phyloP scores from a whole-genome alignment of 768 basidiomycete genomes.

The Naganishia randhawae region DNA sequence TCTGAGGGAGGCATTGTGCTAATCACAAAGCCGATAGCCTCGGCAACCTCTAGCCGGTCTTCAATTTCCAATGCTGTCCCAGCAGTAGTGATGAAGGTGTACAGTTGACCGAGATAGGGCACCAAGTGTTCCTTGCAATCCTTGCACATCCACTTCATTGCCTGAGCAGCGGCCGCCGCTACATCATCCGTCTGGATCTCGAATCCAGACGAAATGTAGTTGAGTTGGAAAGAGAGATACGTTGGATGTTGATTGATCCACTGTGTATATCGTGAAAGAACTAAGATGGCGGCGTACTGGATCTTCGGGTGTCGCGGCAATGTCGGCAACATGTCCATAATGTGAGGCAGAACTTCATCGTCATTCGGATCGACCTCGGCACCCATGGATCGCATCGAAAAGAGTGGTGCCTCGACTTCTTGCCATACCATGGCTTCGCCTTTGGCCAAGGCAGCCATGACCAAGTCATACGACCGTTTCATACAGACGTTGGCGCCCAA shows the following conservation, averaged over 20 bases:
- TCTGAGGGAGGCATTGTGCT: slow-evolving; percentile 86
- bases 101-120: slow-evolving; percentile 83
- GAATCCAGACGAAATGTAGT: slow-evolving; percentile 89
- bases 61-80: slow-evolving; percentile 77
- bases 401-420: slow-evolving; percentile 92
- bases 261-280: slow-evolving; percentile 91
- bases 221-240: slow-evolving; percentile 77
- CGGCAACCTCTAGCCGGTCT: slow-evolving; percentile 85
- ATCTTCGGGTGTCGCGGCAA: slow-evolving; percentile 86
- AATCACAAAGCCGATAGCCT: slow-evolving; percentile 92
- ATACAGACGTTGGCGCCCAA: slow-evolving; percentile 82
- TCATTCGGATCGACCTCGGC: slow-evolving; percentile 82
- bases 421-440: slow-evolving; percentile 73
- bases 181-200: slow-evolving; percentile 70
- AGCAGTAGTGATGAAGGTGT: slow-evolving; percentile 76
- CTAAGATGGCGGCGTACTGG: slow-evolving; percentile 89
- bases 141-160: slow-evolving; percentile 92
- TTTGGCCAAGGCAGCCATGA: slow-evolving; percentile 67
- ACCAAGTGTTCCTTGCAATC: slow-evolving; percentile 95
- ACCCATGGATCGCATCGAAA: slow-evolving; percentile 97
- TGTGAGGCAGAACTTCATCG: slow-evolving; percentile 82
- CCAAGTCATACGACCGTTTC: slow-evolving; percentile 71
- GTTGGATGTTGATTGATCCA: slow-evolving; percentile 89
- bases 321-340: slow-evolving; percentile 87
- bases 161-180: slow-evolving; percentile 87